A percentile compares a stretch with the other conserved stretches of the same genome.
Conservation (phyloP, 257 asterid genomes). For the Nicotiana noctiflora region DNA sequence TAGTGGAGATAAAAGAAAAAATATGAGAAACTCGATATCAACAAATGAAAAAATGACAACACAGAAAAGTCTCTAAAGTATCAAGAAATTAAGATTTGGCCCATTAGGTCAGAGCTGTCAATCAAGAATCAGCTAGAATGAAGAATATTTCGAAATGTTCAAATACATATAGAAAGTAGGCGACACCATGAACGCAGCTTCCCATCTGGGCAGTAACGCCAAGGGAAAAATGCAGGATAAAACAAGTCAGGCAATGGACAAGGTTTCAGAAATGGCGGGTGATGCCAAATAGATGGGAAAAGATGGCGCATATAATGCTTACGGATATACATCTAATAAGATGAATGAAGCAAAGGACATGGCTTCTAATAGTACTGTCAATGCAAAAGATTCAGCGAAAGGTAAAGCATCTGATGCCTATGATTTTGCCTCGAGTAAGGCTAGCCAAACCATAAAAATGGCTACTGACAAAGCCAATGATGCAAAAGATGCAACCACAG, state of each 20-base stretch:
- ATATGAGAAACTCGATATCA: too few species aligned
- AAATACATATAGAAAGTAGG: neutral
- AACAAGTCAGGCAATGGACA: conserved; percentile 14
- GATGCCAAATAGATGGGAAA: conserved; percentile 6
- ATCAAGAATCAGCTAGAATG: neutral
- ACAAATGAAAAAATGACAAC: too few species aligned
- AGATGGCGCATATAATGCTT: too few species aligned
- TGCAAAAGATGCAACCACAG: conserved; percentile 9
- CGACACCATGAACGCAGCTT: conserved; percentile 2
- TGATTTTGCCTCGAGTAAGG: too few species aligned
- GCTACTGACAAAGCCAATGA: conserved; percentile 20
- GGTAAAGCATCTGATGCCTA: too few species aligned
- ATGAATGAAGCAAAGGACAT: too few species aligned
- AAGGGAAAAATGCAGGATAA: conserved; percentile 9
- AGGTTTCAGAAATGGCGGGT: conserved; percentile 24
- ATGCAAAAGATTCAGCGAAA: too few species aligned
- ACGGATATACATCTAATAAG: too few species aligned
- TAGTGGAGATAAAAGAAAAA: too few species aligned
- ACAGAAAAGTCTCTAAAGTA: too few species aligned
- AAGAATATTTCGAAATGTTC: neutral
- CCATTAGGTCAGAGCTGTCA: neutral
- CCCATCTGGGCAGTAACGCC: conserved; percentile 4
- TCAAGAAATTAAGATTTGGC: too few species aligned
- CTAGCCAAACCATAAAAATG: conserved; percentile 31
- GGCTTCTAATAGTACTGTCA: too few species aligned